Percentiles rank a stretch among this genome's conserved stretches.
These are phyloP conservation scores for Holtermannia corniformis DNA, from an alignment of 768 basidiomycete species.

Conservation along the genomic window DNA sequence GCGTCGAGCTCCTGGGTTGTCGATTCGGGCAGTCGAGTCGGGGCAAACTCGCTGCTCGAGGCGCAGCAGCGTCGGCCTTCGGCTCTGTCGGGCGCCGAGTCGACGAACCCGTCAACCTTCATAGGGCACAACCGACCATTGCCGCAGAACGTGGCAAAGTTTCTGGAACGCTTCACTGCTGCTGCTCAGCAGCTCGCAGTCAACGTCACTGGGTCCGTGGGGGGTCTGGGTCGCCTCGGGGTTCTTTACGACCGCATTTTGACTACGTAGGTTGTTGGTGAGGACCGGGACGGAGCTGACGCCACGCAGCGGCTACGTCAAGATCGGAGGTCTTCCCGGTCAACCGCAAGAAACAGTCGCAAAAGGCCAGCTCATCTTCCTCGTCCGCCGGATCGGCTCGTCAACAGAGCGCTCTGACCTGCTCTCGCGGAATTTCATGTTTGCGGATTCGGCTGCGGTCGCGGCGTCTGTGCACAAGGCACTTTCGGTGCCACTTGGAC, in stretches of 20 bases:
- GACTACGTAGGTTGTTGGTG: slow-evolving; percentile 34
- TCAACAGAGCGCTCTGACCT: slow-evolving; percentile 29
- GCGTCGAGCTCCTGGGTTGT: slow-evolving; percentile 1
- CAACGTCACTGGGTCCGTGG: slow-evolving; percentile 27
- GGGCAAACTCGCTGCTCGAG: not conserved
- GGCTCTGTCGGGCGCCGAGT: slow-evolving; percentile 16
- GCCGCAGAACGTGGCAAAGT: slow-evolving; percentile 23
- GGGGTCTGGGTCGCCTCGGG: slow-evolving; percentile 31
- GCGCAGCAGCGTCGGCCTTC: slow-evolving; percentile 26
- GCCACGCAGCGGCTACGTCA: slow-evolving; percentile 28
- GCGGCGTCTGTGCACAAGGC: slow-evolving; percentile 31
- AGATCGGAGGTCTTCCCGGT: slow-evolving; percentile 17
- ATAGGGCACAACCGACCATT: slow-evolving; percentile 1
- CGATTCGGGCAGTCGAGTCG: not conserved
- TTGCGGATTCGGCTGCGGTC: slow-evolving; percentile 36
- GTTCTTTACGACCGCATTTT: slow-evolving; percentile 42
- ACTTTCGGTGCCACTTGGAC: slow-evolving; percentile 33
- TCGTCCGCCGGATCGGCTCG: slow-evolving; percentile 34
- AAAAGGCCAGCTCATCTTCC: slow-evolving; percentile 41
- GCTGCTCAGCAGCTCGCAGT: slow-evolving; percentile 30
- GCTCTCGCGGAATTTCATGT: slow-evolving; percentile 37
- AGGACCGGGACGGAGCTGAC: slow-evolving; percentile 2
- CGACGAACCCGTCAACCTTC: slow-evolving; percentile 5
- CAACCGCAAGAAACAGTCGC: slow-evolving; percentile 26
- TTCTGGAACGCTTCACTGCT: slow-evolving; percentile 35